These are phyloP conservation scores for Persicaria tinctoria DNA, from an alignment of 148 eudicot genomes.

Conservation along the genomic window DNA sequence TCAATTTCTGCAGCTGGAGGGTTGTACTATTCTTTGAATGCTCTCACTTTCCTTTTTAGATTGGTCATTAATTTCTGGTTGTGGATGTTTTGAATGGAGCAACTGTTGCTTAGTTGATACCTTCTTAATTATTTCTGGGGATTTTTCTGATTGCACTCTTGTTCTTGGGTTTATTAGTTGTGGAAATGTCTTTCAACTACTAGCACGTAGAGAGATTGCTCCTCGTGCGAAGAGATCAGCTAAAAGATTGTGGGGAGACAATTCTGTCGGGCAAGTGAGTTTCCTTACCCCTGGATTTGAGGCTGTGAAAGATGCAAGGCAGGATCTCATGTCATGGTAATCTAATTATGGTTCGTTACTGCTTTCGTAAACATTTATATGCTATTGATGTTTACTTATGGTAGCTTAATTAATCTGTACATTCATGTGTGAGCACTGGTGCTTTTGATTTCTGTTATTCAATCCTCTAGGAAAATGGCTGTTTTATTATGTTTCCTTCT, in stretches of 20 bases:
- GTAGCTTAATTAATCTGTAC: not conserved
- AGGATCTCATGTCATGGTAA: constrained; percentile 79
- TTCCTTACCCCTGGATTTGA: constrained; percentile 30
- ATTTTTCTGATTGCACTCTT: not conserved
- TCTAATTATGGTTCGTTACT: not conserved
- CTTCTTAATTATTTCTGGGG: constrained; percentile 4
- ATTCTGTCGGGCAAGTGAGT: constrained; percentile 22
- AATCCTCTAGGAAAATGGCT: not conserved
- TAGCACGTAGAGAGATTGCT: constrained; percentile 74
- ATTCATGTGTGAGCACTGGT: not conserved
- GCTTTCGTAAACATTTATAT: not conserved
- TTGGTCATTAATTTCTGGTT: not conserved
- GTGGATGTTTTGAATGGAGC: not conserved
- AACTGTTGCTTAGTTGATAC: not conserved
- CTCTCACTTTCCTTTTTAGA: not conserved
- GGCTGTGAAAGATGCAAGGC: constrained; percentile 59
- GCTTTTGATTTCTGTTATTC: not conserved
- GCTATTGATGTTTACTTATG: not conserved
- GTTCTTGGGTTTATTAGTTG: constrained; percentile 14
- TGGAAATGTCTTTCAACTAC: constrained; percentile 50
- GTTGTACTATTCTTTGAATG: not conserved
- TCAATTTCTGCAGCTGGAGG: not conserved
- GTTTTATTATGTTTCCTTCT: not conserved
- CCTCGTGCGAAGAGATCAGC: constrained; percentile 51
- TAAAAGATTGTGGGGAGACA: constrained; percentile 48